Conservation (phyloP, 2,329 filamentous ascomycete genomes). For the Diaporthe batatas region DNA sequence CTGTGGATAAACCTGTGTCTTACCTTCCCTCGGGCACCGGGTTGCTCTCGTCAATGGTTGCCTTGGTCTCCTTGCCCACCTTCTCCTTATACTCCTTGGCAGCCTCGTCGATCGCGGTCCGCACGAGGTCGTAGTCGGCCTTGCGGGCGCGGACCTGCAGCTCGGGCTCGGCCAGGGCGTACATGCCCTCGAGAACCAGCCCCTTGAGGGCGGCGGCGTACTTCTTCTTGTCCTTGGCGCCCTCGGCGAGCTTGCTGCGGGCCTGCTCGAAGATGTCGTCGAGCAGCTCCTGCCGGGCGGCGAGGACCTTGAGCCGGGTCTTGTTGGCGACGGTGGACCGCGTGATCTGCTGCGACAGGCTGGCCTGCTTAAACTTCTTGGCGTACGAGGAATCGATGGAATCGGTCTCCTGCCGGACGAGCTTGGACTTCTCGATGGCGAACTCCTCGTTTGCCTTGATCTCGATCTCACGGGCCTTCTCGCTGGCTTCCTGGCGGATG, state of each 20-base stretch:
- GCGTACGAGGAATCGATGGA: constrained; percentile 93
- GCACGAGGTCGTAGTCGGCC: constrained; percentile 80
- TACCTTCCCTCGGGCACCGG: constrained; percentile 86
- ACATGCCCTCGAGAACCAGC: constrained; percentile 89
- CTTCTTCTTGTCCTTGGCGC: constrained; percentile 77
- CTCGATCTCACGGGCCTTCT: constrained; percentile 97
- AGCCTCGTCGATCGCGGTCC: constrained; percentile 83
- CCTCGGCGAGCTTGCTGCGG: constrained; percentile 75
- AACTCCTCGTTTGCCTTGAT: constrained; percentile 99
- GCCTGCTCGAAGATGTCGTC: constrained; percentile 90
- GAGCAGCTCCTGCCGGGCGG: constrained; percentile 89
- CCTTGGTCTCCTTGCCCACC: constrained; percentile 75
- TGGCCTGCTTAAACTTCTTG: constrained; percentile 99
- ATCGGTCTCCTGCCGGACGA: constrained; percentile 94
- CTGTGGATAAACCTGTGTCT: constrained; percentile 55
- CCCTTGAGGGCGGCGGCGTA: constrained; percentile 84
- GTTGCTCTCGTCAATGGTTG: constrained; percentile 82
- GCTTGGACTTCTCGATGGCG: constrained; percentile 98
- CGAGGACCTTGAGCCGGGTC: constrained; percentile 89
- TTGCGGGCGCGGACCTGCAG: constrained; percentile 81
- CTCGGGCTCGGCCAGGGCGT: constrained; percentile 86
- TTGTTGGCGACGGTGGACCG: constrained; percentile 97
- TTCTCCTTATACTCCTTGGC: constrained; percentile 87
- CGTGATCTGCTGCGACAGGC: constrained; percentile 99
- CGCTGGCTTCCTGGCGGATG: constrained; percentile 97